Percentiles rank a stretch among this genome's conserved stretches.
phyloP scores from a whole-genome alignment of 2,329 filamentous ascomycete species.

The Fusarium temperatum region DNA sequence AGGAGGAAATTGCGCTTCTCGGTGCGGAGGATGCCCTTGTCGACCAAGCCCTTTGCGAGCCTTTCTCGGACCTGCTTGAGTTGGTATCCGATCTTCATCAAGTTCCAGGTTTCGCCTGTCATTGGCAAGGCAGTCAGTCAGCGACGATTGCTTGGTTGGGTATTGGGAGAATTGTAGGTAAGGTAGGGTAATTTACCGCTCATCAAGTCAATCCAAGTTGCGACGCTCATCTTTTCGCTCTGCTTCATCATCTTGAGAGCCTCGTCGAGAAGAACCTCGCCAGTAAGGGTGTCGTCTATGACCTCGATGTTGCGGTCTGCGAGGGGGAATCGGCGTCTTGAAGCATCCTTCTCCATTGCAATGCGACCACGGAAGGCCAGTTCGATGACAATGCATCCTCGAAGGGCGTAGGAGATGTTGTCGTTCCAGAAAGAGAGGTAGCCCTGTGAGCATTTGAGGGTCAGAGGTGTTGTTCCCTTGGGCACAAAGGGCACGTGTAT shows the following conservation, averaged over 20 bases:
- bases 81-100: constrained; percentile 99
- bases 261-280: constrained; percentile 96
- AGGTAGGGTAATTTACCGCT: constrained; percentile 71
- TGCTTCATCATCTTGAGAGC: constrained; percentile 99
- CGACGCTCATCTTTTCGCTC: constrained; percentile 99
- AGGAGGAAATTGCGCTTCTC: constrained; percentile 99
- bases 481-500: constrained; percentile 21
- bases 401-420: constrained; percentile 97
- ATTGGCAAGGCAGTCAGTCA: constrained; percentile 36
- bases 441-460: constrained; percentile 65
- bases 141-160: constrained; percentile 1
- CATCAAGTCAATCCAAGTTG: constrained; percentile 98
- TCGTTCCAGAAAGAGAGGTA: constrained; percentile 99
- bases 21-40: constrained; percentile 97
- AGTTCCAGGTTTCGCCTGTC: constrained; percentile 96
- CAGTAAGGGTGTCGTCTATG: constrained; percentile 93
- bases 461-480: constrained; percentile 4
- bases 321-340: constrained; percentile 88
- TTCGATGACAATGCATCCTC: constrained; percentile 98
- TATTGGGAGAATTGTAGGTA: constrained; percentile 15
- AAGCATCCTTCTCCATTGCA: constrained; percentile 97
- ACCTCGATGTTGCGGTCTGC: constrained; percentile 96
- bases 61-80: constrained; percentile 98
- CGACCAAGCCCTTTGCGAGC: constrained; percentile 94
- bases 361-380: constrained; percentile 94